These are phyloP conservation scores for Lachnum nothofagi DNA, from an alignment of 2,329 filamentous ascomycete species.

Conservation along the genomic window DNA sequence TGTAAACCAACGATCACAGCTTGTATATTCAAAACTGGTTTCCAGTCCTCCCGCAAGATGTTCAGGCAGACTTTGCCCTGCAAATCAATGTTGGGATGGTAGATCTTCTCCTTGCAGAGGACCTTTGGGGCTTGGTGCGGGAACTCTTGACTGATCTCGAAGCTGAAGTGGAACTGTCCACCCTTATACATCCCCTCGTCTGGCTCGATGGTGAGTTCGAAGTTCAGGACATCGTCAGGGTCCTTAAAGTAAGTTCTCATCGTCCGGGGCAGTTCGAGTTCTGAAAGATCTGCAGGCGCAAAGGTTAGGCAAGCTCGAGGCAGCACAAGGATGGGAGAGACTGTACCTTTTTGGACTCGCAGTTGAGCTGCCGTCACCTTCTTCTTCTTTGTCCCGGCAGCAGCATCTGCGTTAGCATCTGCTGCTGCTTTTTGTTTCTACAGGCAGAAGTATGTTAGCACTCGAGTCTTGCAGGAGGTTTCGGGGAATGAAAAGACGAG, in stretches of 20 bases:
- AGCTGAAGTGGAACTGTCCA: constrained; percentile 82
- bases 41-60: constrained; percentile 97
- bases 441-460: constrained; percentile 15
- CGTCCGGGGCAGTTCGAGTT: constrained; percentile 70
- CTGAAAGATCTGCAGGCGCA: constrained; percentile 61
- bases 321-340: background rate
- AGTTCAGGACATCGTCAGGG: constrained; percentile 81
- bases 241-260: constrained; percentile 80
- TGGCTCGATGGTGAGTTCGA: constrained; percentile 73
- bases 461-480: background rate
- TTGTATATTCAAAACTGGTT: constrained; percentile 93
- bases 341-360: constrained; percentile 86
- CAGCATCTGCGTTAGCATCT: constrained; percentile 74
- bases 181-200: constrained; percentile 86
- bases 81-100: constrained; percentile 97
- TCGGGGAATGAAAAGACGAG: background rate
- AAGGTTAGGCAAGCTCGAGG: background rate
- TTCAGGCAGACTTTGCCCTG: constrained; percentile 98
- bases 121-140: constrained; percentile 97
- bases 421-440: constrained; percentile 97
- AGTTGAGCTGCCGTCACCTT: constrained; percentile 96
- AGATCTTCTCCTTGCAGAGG: constrained; percentile 95
- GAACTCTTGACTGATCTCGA: constrained; percentile 90
- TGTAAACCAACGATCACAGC: constrained; percentile 92
- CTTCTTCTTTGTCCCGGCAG: constrained; percentile 82